Conservation (phyloP, 257 asterid species). For the Coffea eugenioides region DNA sequence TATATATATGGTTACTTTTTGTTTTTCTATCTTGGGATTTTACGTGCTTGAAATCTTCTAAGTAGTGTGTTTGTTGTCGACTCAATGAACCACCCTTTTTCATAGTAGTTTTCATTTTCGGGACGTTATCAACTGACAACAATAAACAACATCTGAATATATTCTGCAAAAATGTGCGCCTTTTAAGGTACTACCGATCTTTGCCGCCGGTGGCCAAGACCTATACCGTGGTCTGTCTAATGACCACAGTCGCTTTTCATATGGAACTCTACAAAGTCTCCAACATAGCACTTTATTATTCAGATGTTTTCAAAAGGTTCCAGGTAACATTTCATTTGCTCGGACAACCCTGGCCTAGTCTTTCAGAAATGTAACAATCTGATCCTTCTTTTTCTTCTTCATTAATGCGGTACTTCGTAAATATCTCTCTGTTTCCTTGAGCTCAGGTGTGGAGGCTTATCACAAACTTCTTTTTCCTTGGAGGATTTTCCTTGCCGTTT, state of each 20-base stretch:
- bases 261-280: slow-evolving; percentile 24
- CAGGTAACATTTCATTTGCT: slow-evolving; percentile 28
- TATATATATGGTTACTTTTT: too few species aligned
- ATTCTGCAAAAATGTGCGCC: not conserved
- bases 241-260: slow-evolving; percentile 37
- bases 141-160: not conserved
- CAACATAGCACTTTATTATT: slow-evolving; percentile 36
- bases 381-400: not conserved
- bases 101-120: not conserved
- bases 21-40: too few species aligned
- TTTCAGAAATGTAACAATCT: not conserved
- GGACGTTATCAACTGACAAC: not conserved
- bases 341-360: not conserved
- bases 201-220: slow-evolving; percentile 54
- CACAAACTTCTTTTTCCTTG: slow-evolving; percentile 50
- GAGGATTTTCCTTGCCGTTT: slow-evolving; percentile 39
- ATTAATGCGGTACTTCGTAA: not conserved
- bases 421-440: not conserved
- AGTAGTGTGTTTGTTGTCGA: too few species aligned
- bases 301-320: slow-evolving; percentile 35
- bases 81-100: too few species aligned
- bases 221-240: slow-evolving; percentile 38
- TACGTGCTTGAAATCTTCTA: too few species aligned
- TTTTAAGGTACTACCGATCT: slow-evolving; percentile 44
- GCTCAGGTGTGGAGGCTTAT: slow-evolving; percentile 58